These are phyloP conservation scores for Wickerhamiella nectarea DNA, from an alignment of 805 yeast species.

Conservation along the genomic window DNA sequence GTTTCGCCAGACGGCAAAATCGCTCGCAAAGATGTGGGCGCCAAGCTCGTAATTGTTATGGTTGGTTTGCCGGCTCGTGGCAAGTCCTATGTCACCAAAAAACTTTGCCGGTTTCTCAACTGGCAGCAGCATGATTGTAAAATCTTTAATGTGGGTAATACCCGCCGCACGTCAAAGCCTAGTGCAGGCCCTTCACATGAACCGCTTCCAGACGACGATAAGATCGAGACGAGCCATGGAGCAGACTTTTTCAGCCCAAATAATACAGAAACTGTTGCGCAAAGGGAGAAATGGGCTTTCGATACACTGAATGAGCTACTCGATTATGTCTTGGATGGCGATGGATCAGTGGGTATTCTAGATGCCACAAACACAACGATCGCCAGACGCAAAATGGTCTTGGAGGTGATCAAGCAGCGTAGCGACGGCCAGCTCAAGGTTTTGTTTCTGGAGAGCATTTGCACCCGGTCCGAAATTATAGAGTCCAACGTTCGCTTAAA, in stretches of 20 bases:
- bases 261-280: constrained; percentile 44
- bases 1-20: constrained; percentile 52
- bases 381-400: constrained; percentile 51
- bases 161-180: constrained; percentile 58
- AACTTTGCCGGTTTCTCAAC: constrained; percentile 75
- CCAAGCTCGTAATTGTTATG: constrained; percentile 86
- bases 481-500: constrained; percentile 76
- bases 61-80: constrained; percentile 94
- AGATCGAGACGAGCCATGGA: constrained; percentile 35
- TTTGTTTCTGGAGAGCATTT: constrained; percentile 71
- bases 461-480: constrained; percentile 64
- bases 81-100: constrained; percentile 83
- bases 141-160: constrained; percentile 91
- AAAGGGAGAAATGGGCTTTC: constrained; percentile 92
- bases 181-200: constrained; percentile 54
- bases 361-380: constrained; percentile 87
- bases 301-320: constrained; percentile 76
- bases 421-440: constrained; percentile 45
- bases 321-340: constrained; percentile 64
- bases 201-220: constrained; percentile 40
- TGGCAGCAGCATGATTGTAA: constrained; percentile 87
- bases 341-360: constrained; percentile 84
- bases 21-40: constrained; percentile 48
- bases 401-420: constrained; percentile 30
- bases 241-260: constrained; percentile 82